These are phyloP conservation scores for Hemileccinum impolitum DNA, from an alignment of 768 basidiomycete species.

Conservation along the genomic window DNA sequence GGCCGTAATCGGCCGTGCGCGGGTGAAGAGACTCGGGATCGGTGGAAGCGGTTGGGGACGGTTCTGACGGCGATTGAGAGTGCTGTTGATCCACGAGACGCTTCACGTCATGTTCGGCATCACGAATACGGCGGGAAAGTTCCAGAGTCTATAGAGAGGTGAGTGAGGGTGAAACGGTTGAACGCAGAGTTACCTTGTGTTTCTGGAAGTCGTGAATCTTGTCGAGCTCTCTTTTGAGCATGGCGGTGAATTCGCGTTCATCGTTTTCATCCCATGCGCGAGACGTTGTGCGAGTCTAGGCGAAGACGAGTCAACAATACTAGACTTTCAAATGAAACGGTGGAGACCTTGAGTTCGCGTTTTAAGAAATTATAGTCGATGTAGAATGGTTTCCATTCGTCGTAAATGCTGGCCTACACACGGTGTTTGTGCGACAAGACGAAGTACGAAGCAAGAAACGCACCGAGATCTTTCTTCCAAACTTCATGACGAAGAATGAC, in stretches of 20 bases:
- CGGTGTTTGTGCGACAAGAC: not conserved
- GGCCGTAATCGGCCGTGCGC: conserved; percentile 41
- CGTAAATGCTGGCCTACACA: conserved; percentile 73
- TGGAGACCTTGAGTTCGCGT: conserved; percentile 77
- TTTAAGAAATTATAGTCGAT: conserved; percentile 88
- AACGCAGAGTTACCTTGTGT: conserved; percentile 56
- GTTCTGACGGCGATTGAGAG: conserved; percentile 22
- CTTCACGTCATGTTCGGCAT: conserved; percentile 79
- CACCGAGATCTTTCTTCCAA: conserved; percentile 74
- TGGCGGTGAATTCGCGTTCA: conserved; percentile 75
- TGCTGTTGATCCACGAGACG: conserved; percentile 65
- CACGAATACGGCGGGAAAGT: conserved; percentile 73
- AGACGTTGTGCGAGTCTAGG: conserved; percentile 49
- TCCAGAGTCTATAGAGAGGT: conserved; percentile 61
- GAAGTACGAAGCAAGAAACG: conserved; percentile 14
- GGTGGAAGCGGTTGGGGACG: conserved; percentile 21
- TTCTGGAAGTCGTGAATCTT: conserved; percentile 95
- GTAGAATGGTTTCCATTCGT: conserved; percentile 89
- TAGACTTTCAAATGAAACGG: not conserved
- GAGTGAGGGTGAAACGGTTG: not conserved
- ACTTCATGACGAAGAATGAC: conserved; percentile 55
- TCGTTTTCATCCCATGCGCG: conserved; percentile 71
- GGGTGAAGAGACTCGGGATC: conserved; percentile 59
- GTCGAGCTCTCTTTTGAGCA: conserved; percentile 83
- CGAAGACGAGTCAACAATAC: not conserved